Conservation (phyloP, 345 rosid species). For the Citrus australasica region DNA sequence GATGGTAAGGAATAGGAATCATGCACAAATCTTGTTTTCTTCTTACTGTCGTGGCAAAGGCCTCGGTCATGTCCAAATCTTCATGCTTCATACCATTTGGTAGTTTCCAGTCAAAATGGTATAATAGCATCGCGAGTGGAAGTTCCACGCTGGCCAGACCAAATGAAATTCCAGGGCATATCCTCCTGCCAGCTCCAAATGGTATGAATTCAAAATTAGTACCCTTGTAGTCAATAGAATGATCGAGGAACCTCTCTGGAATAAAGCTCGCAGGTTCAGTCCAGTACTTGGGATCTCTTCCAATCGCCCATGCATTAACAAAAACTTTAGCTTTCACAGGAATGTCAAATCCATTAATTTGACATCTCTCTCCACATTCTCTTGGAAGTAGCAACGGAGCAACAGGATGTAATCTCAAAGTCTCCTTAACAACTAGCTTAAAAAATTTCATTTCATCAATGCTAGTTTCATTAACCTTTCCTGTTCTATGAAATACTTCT, state of each 20-base stretch:
- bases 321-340: constrained; percentile 12
- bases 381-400: constrained; percentile 29
- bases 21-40: constrained; percentile 17
- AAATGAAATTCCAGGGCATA: constrained; percentile 28
- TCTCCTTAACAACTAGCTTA: constrained; percentile 28
- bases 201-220: constrained; percentile 19
- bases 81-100: not conserved
- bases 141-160: constrained; percentile 20
- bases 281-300: constrained; percentile 30
- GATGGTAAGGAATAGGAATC: constrained; percentile 10
- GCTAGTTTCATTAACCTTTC: constrained; percentile 21
- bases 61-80: constrained; percentile 25
- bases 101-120: constrained; percentile 35
- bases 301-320: constrained; percentile 29
- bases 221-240: constrained; percentile 25
- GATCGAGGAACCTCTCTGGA: constrained; percentile 28
- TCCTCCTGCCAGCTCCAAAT: constrained; percentile 35
- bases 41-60: constrained; percentile 14
- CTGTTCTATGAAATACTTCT: constrained; percentile 1
- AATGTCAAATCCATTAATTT: constrained; percentile 16
- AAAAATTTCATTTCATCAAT: constrained; percentile 21
- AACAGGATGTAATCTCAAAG: constrained; percentile 29
- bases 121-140: constrained; percentile 19
- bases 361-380: constrained; percentile 11
- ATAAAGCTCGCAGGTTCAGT: constrained; percentile 19